Evolutionary conservation across 2,329 filamentous ascomycete genomes (phyloP), one percentile per base, ranked within the genome.

Genomic region (Meredithiella fracta): DNA sequence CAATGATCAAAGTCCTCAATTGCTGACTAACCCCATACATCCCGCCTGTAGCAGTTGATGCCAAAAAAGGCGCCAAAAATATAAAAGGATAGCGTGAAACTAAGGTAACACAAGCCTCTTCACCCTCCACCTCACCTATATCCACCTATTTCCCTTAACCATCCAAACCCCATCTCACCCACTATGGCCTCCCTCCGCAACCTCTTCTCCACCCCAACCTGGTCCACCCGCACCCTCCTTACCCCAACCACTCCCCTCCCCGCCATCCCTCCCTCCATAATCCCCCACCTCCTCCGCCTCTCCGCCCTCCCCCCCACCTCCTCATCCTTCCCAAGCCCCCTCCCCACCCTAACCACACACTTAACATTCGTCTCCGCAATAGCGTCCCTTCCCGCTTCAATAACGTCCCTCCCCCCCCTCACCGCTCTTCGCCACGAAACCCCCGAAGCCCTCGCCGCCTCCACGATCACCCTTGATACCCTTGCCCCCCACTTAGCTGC

Each of bases 281-380:
- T 77, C 0, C 80, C 79, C 62, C 91, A 96, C 67, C 80, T 97
- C 8, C 82, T 96, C 37, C 85, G 86, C 17, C 82, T 97, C 40
- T 94, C 90, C 3, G 90, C 91, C 14, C 82, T 98, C 0, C 89
- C 91, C 0, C 75, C 76, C 1, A 89, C 91, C 0, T 69, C 73
- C 17, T 73, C 73, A 1, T 61, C 71, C 1, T 73, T 73, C 53
- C 63, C 71, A 0, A 69, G 73, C 25, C 87, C 95, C 79, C 75
- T 94, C 2, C 65, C 76, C 22, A 90, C 83, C 1, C 75, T 98
- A 1, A 76, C 82, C 54, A 80, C 85, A 31, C 92, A 98, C 65
- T 77, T 98, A 0, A 83, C 85, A 64, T 98, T 98, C 65, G 89
- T 97, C n/a, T 95, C 51, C 78, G 94, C 66, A 90, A 87, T 0